These are phyloP conservation scores for Triangularia verruculosa DNA, from an alignment of 2,329 filamentous ascomycete species.

Conservation along the genomic window DNA sequence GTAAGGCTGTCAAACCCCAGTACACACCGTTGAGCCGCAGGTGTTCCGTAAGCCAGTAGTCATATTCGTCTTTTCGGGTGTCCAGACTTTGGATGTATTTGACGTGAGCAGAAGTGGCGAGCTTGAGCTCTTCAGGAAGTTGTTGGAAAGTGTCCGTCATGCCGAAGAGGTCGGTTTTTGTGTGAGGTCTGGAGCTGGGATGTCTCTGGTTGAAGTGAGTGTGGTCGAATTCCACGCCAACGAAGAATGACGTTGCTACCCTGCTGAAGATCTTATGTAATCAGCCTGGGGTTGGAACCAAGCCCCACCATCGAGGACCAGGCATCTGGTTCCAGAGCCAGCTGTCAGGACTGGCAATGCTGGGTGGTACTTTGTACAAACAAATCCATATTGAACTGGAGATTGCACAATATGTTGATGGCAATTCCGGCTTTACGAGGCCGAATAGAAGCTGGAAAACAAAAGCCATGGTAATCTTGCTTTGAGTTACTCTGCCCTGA, in stretches of 20 bases:
- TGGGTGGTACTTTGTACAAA: background rate
- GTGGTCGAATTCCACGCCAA: background rate
- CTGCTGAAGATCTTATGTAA: background rate
- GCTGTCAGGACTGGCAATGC: background rate
- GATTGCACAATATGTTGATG: background rate
- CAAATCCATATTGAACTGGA: background rate
- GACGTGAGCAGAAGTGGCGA: conserved; percentile 66
- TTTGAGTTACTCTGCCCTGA: background rate
- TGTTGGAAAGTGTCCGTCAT: conserved; percentile 37
- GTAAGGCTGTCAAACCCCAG: conserved; percentile 88
- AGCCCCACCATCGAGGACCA: background rate
- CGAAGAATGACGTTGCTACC: background rate
- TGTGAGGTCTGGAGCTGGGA: background rate
- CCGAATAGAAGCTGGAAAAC: background rate
- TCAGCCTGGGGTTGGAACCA: background rate
- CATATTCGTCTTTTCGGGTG: conserved; percentile 86
- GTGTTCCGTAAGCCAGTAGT: conserved; percentile 98
- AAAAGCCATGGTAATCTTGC: background rate
- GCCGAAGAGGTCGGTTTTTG: conserved; percentile 10
- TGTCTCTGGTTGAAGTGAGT: background rate
- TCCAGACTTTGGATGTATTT: conserved; percentile 92
- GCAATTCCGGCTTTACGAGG: background rate
- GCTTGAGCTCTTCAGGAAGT: conserved; percentile 41
- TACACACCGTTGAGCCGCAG: conserved; percentile 93
- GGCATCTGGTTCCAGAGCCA: background rate